Percentiles rank a stretch among this genome's conserved stretches.
phyloP scores from a whole-genome alignment of 169 alveolate genomes.

The Eimeria praecox region DNA sequence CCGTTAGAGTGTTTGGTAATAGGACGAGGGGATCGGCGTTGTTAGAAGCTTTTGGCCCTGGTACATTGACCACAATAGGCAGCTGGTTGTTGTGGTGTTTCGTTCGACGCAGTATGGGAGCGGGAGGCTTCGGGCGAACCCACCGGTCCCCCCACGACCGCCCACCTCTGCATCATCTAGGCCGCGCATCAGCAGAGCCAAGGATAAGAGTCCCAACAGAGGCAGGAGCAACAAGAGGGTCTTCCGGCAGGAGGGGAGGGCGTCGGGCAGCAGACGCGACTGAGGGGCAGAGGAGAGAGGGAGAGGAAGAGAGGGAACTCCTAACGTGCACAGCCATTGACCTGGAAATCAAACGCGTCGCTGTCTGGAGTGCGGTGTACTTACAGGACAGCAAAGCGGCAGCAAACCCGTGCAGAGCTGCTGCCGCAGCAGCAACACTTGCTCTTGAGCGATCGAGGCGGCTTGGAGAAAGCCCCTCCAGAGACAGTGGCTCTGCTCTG shows the following conservation, averaged over 20 bases:
- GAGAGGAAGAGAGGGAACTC: slow-evolving; percentile 53
- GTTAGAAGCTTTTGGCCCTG: neutral
- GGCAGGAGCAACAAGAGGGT: neutral
- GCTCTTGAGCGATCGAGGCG: slow-evolving; percentile 5
- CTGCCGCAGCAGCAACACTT: slow-evolving; percentile 39
- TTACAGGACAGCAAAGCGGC: slow-evolving; percentile 66
- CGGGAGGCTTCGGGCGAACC: neutral
- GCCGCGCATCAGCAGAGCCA: neutral
- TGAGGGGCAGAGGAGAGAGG: neutral
- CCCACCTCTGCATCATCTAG: neutral
- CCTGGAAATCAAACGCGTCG: slow-evolving; percentile 63
- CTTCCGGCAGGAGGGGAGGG: slow-evolving; percentile 22
- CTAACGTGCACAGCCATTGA: slow-evolving; percentile 59
- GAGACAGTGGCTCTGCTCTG: neutral
- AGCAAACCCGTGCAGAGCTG: slow-evolving; percentile 68
- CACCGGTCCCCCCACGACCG: neutral
- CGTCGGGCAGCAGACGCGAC: slow-evolving; percentile 10
- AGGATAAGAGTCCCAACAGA: neutral
- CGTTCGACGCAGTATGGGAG: neutral
- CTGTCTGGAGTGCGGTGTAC: slow-evolving; percentile 64
- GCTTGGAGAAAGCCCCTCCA: neutral
- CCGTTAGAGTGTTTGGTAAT: neutral
- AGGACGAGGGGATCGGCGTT: neutral
- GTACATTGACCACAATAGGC: neutral
- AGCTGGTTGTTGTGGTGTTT: neutral